Evolutionary conservation across 2,329 filamentous ascomycete genomes (phyloP).

Genomic region (Chaetomium sp.): DNA sequence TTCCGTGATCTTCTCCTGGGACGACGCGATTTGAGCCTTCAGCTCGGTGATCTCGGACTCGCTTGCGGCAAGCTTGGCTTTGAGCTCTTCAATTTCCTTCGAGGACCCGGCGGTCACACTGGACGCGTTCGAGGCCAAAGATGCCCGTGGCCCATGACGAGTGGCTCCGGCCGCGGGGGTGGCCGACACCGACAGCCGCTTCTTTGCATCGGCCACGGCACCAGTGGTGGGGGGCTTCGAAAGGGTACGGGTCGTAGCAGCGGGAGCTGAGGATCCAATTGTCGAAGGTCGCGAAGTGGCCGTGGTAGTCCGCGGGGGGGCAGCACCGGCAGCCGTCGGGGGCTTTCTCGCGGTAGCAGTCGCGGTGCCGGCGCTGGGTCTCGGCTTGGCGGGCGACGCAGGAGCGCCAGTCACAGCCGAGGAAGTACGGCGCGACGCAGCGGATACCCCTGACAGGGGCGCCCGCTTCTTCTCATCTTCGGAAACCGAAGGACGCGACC

Average conservation of each 20-base stretch:
- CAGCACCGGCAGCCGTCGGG: slow-evolving; percentile 27
- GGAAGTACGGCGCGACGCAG: slow-evolving; percentile 30
- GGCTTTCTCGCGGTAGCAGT: slow-evolving; percentile 33
- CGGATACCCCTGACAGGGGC: slow-evolving; percentile 16
- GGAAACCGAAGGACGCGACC: slow-evolving; percentile 31
- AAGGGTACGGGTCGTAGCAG: slow-evolving; percentile 29
- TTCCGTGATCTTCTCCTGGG: slow-evolving; percentile 49
- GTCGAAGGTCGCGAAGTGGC: slow-evolving; percentile 31
- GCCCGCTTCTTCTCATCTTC: slow-evolving; percentile 34
- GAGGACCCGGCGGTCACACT: slow-evolving; percentile 34
- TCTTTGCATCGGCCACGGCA: slow-evolving; percentile 45
- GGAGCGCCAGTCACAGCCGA: slow-evolving; percentile 21
- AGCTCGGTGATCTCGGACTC: slow-evolving; percentile 52
- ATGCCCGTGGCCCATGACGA: slow-evolving; percentile 39
- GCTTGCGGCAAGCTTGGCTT: slow-evolving; percentile 51
- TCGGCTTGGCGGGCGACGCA: slow-evolving; percentile 23
- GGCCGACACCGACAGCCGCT: slow-evolving; percentile 45
- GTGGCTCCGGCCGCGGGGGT: slow-evolving; percentile 33
- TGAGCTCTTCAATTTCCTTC: slow-evolving; percentile 56
- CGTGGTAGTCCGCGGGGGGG: slow-evolving; percentile 29
- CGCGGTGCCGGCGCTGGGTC: slow-evolving; percentile 22
- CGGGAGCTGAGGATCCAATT: slow-evolving; percentile 32
- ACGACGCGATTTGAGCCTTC: slow-evolving; percentile 49
- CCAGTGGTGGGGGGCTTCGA: slow-evolving; percentile 32
- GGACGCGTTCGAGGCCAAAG: slow-evolving; percentile 25